Base-by-base conservation (phyloP, 495 filamentous ascomycete species). In the Thermothielavioides terrestris region DNA sequence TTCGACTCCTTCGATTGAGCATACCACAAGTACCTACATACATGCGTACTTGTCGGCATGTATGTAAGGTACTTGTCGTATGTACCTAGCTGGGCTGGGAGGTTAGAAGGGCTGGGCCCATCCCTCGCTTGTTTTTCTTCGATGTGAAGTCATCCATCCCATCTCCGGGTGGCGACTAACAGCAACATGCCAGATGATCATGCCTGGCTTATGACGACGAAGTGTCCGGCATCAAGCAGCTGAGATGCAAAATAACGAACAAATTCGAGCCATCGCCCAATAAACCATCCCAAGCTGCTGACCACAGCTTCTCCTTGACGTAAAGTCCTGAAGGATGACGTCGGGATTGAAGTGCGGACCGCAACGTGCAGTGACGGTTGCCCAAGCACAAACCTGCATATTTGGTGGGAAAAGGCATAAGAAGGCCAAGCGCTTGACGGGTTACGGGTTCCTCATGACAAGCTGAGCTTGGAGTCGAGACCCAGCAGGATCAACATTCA, bases 111-210 rank as follows among this genome's bases (percentile, higher is more conserved):
- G n/a, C n/a, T n/a, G n/a, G n/a, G n/a, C n/a, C n/a, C n/a, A n/a
- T n/a, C n/a, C n/a, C n/a, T n/a, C n/a, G n/a, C n/a, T n/a, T n/a
- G n/a, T n/a, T n/a, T n/a, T n/a, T n/a, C n/a, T n/a, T n/a, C n/a
- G 10, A 39, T 1, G 39, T 48, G 45, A 48, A 39, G 26, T 48
- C 45, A 48, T n/a, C n/a, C n/a, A n/a, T 39, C 45, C 45, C 45
- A 17, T 30, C 45, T 31, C 34, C 10, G 20, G 11, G 45, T 48
- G 34, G 45, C 45, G 18, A 48, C n/a, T 26, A 15, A 12, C 7
- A 15, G n/a, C n/a, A 8, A 27, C 3, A n/a, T 21, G 39, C 20
- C 14, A 23, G 23, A 12, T 27, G 34, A 38, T 38, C 44, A 4
- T 21, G 12, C 9, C n/a, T 14, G 12, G 20, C 1, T 36, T 18